Evolutionary conservation across 352 stramenopile genomes (phyloP), one percentile per base, ranked within the genome.

Genomic region (Blastocystis sp.): DNA sequence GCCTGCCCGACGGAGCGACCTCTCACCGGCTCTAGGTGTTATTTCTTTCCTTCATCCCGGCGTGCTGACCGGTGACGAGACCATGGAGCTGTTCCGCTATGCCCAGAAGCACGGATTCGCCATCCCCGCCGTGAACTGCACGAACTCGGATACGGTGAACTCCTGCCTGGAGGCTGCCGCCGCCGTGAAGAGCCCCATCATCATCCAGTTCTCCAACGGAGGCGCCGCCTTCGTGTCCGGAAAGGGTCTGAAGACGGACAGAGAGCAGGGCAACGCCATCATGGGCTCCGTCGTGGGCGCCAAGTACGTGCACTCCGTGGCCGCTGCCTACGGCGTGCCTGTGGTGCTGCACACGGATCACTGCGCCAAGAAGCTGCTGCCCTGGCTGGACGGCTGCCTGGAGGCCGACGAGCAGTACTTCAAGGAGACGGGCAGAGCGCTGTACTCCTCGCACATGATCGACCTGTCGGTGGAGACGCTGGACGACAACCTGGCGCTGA

Each of bases 361-460:
- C 92, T 98, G 96, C 92, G 95, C 96, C 90, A 98, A 98, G 93
- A 97, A 97, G 89, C 93, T 98, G 89, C 92, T 98, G 90, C 95
- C 95, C 64, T 98, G 96, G 96, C 97, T 97, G 89, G 95, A 98
- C 91, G 96, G 96, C 69, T 96, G 98, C 91, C 91, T 98, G 61
- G 91, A 93, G 61, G 96, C 95, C 40, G 94, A 96, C 88, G 95
- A 98, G 91, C 94, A 96, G 90, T 97, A 98, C 94, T 98, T 97
- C 90, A 92, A 91, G 62, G 91, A 93, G 88, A 93, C 97, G 90
- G 95, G 95, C 88, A 93, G 96, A 80, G 95, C 96, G 64, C 93
- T 99, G 89, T 99, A 97, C 92, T 96, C 92, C 84, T 97, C 93
- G 78, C 96, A 98, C 93, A 98, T 99, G 96, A 93, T 99, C 89